Evolutionary conservation across 2,329 filamentous ascomycete species (phyloP).

Genomic region (Emmonsiellopsis sp.): DNA sequence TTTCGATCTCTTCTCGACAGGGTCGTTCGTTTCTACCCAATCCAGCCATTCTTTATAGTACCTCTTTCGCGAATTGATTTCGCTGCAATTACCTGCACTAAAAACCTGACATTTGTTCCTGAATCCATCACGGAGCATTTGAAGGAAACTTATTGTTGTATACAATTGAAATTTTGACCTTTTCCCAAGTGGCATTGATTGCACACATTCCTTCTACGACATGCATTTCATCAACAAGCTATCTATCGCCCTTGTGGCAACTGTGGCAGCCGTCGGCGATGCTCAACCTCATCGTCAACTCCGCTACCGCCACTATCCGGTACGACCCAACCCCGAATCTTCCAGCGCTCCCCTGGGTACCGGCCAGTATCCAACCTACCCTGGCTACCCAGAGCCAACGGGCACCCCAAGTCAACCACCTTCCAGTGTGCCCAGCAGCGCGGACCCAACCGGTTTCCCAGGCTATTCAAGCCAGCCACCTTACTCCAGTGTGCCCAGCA

Average conservation of each 20-base stretch:
- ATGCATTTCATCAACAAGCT: conserved; percentile 31
- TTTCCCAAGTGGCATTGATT: conserved; percentile 16
- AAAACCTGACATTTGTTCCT: conserved; percentile 6
- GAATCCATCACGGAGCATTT: conserved; percentile 6
- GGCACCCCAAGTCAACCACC: no score
- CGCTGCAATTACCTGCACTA: conserved; percentile 12
- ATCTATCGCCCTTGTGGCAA: conserved; percentile 26
- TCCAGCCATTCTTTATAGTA: conserved; percentile 11
- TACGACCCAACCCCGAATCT: not conserved
- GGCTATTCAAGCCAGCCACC: no score
- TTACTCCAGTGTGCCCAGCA: no score
- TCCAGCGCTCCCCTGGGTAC: conserved; percentile 1
- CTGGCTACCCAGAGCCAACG: no score
- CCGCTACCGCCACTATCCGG: conserved; percentile 1
- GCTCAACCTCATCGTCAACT: conserved; percentile 20
- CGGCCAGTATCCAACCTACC: conserved; percentile 1
- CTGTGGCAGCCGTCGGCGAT: conserved; percentile 27
- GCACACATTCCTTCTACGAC: conserved; percentile 12
- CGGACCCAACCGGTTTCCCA: no score
- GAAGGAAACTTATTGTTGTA: conserved; percentile 2
- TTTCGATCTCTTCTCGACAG: conserved; percentile 2
- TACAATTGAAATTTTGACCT: conserved; percentile 4
- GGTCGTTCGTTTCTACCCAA: conserved; percentile 9
- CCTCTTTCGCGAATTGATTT: conserved; percentile 28
- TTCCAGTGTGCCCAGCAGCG: no score